Base-by-base conservation (phyloP, 768 basidiomycete species). In the Tricholoma hemisulphureum region DNA sequence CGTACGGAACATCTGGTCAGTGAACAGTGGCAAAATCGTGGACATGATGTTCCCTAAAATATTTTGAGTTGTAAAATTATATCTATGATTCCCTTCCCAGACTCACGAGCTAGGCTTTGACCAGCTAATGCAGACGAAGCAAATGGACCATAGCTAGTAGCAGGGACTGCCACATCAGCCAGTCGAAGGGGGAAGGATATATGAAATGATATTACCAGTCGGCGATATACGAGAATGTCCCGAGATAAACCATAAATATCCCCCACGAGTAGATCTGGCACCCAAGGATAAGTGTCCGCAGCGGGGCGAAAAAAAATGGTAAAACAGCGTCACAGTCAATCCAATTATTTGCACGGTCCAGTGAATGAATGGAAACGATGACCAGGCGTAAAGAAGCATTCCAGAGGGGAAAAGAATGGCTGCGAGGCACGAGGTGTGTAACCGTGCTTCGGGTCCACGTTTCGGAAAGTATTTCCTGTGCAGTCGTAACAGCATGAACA, bases 361-460 rank as follows among this genome's bases (percentile, higher is more conserved):
- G 55, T 77, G 80, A 2, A 89, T 75, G 13, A 61, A 63, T 0
- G 78, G 56, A 58, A 75, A 82, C 11, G 84, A 81, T 3, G 85
- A 83, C 84, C 87, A 90, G 0, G 85, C 88, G 61, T 85, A 92
- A 26, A 90, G 83, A 70, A 89, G 81, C 80, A 88, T 85, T n/a
- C 80, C 82, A 0, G 69, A 59, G 0, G 87, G 86, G 46, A 86
- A 73, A 11, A 84, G 63, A 39, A 87, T 41, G 0, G 77, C 80
- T 0, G 83, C 84, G 31, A 77, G 67, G 61, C 86, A 86, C 10
- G 85, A 78, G 20, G 74, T 69, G 58, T 80, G 86, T 21, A 89
- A 71, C 11, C 88, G 79, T 6, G 88, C 87, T 71, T 89, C 87
- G 0, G 77, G 77, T 0, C 78, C 77, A 34, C 73, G 68, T 20